phyloP scores from a whole-genome alignment of 2,329 filamentous ascomycete genomes.

The Ceratocystis huliohia region DNA sequence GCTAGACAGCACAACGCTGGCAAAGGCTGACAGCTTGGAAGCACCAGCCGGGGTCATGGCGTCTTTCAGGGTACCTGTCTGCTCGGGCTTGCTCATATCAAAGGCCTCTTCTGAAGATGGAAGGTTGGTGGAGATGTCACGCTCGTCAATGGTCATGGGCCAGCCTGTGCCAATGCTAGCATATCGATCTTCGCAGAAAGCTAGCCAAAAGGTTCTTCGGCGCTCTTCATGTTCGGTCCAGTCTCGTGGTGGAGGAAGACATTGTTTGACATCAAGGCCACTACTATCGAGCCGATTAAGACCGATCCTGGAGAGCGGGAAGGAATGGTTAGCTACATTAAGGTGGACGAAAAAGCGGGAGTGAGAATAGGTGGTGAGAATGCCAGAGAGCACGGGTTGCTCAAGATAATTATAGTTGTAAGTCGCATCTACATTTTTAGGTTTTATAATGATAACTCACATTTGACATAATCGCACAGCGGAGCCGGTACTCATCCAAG shows the following conservation, averaged over 20 bases:
- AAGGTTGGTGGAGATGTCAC: conserved; percentile 76
- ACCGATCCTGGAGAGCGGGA: conserved; percentile 55
- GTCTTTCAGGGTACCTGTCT: conserved; percentile 56
- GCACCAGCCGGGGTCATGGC: conserved; percentile 60
- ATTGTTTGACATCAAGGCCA: conserved; percentile 85
- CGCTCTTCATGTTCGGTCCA: conserved; percentile 92
- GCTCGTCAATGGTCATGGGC: conserved; percentile 89
- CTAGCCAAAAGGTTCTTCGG: conserved; percentile 87
- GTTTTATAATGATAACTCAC: conserved; percentile 34
- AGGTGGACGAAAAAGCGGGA: no score
- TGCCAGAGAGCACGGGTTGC: no score
- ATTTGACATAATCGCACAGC: conserved; percentile 74
- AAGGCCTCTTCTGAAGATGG: conserved; percentile 78
- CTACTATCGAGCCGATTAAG: conserved; percentile 73
- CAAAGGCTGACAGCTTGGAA: conserved; percentile 62
- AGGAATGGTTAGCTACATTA: conserved; percentile 27
- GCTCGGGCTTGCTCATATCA: conserved; percentile 62
- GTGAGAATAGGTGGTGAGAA: no score
- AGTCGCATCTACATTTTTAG: neutral
- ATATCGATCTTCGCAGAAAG: conserved; percentile 81
- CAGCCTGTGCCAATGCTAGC: conserved; percentile 93
- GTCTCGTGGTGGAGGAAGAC: conserved; percentile 70
- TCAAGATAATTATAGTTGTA: no score
- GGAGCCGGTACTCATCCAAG: conserved; percentile 83
- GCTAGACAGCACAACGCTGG: conserved; percentile 71